These are phyloP conservation scores for Hemisphaericaspora nanyangensis DNA, from an alignment of 805 yeast species.

Conservation along the genomic window DNA sequence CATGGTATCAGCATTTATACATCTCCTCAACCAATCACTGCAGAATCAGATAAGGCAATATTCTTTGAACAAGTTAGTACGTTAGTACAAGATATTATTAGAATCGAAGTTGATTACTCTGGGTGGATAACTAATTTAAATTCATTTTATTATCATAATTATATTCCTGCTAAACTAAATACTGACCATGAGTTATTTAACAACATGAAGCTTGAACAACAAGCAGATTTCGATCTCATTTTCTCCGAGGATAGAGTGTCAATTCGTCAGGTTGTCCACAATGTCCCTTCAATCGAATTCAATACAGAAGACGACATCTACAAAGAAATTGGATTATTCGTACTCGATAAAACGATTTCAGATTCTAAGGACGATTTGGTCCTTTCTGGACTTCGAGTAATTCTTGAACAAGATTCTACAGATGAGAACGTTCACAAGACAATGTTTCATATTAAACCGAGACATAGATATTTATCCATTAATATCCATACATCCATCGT, in stretches of 20 bases:
- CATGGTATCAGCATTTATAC: constrained; percentile 29
- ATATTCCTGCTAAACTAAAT: constrained; percentile 4
- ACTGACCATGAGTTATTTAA: constrained; percentile 1
- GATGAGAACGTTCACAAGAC: constrained; percentile 27
- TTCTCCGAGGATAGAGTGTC: constrained; percentile 1
- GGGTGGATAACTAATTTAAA: constrained; percentile 26
- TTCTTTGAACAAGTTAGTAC: constrained; percentile 21
- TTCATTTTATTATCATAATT: constrained; percentile 24
- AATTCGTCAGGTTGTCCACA: constrained; percentile 1
- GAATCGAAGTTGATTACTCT: constrained; percentile 15
- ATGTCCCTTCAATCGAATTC: neutral
- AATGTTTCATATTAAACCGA: constrained; percentile 39
- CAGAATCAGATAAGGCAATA: constrained; percentile 8
- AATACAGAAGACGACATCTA: constrained; percentile 5
- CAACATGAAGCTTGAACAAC: neutral
- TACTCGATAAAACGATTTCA: constrained; percentile 23
- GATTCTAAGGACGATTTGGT: constrained; percentile 28
- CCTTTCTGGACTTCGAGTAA: constrained; percentile 32
- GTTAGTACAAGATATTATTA: constrained; percentile 5
- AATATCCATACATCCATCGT: constrained; percentile 2
- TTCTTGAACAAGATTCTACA: constrained; percentile 14
- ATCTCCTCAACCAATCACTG: constrained; percentile 18
- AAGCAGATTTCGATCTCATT: constrained; percentile 1
- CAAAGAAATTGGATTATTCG: constrained; percentile 37
- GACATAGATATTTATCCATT: constrained; percentile 21